Percentiles rank a stretch among this genome's conserved stretches.
phyloP scores from a whole-genome alignment of 163 green algal genomes.

The Scenedesmus sp. region DNA sequence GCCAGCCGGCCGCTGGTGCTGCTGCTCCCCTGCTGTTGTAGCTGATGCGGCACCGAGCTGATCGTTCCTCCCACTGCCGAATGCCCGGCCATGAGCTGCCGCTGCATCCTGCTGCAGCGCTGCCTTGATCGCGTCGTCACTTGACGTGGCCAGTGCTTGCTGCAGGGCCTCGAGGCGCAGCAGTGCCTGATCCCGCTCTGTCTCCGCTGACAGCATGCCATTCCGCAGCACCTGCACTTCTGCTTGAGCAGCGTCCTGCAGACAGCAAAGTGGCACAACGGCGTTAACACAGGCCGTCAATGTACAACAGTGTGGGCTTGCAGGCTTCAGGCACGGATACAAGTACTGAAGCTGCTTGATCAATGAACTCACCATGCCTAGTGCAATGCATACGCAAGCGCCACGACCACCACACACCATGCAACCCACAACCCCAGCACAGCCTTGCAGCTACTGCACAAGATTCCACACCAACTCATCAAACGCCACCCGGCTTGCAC shows the following conservation, averaged over 20 bases:
- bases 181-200: slow-evolving; percentile 60
- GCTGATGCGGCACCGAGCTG: background rate
- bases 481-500: no score
- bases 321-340: background rate
- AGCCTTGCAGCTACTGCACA: background rate
- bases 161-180: slow-evolving; percentile 39
- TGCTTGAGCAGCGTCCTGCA: slow-evolving; percentile 62
- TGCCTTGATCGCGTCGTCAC: background rate
- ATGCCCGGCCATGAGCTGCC: background rate
- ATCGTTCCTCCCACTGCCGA: background rate
- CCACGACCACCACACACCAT: no score
- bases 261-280: background rate
- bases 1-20: slow-evolving; percentile 8
- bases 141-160: slow-evolving; percentile 1
- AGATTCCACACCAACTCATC: background rate
- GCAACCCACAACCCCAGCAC: no score
- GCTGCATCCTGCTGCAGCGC: background rate
- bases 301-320: background rate
- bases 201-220: slow-evolving; percentile 67
- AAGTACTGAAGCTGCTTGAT: background rate
- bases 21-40: slow-evolving; percentile 25
- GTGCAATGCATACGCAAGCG: no score
- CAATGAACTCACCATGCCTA: no score
- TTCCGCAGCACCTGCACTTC: slow-evolving; percentile 63
- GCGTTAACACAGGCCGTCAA: background rate